Base-by-base conservation (phyloP, 768 basidiomycete genomes). In the Termitomyces sp. region DNA sequence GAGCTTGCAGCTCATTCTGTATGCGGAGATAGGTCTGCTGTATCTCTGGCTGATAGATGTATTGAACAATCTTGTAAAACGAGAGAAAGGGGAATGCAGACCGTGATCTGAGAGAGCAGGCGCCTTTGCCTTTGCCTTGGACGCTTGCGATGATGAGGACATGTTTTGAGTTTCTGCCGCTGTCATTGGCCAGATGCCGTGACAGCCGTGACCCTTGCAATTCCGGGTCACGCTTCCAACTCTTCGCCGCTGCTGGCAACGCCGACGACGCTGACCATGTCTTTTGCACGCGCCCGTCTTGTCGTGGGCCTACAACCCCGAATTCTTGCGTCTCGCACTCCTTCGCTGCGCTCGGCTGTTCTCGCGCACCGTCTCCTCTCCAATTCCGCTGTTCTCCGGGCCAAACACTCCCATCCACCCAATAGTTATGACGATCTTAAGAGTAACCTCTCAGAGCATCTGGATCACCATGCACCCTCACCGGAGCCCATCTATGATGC, bases 1-100 rank as follows among this genome's bases (percentile, higher is more conserved):
- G 76, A n/a, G 87, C 84, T 73, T 96, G 94, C 34, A 98, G 78
- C 53, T 98, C 96, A 75, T 83, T 91, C 74, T 96, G 91, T 68
- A 90, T 81, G 60, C 88, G 86, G 64, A 87, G 81, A 70, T 92
- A 96, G 47, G 80, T 89, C 75, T 88, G 85, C 74, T 94, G 91
- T 60, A 94, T 85, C 74, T 95, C 93, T 94, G 79, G 80, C 83
- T 84, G 71, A 75, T 75, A 61, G 62, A 69, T 71, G 79, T 71
- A 75, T 74, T 74, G 73, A 76, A 71, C 61, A 49, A 63, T 70
- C 61, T 67, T 46, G 64, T 47, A 17, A 25, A 52, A 56, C 20
- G 43, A 8, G 31, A 40, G 15, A 38, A 10, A 2, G 47, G 14
- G 56, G 12, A 38, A 37, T 57, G 75, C 81, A 70, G 73, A 92